A percentile compares a stretch with the other conserved stretches of the same genome.
Evolutionary conservation across 805 yeast genomes (phyloP).

Genomic region (Maudiozyma barnettii): DNA sequence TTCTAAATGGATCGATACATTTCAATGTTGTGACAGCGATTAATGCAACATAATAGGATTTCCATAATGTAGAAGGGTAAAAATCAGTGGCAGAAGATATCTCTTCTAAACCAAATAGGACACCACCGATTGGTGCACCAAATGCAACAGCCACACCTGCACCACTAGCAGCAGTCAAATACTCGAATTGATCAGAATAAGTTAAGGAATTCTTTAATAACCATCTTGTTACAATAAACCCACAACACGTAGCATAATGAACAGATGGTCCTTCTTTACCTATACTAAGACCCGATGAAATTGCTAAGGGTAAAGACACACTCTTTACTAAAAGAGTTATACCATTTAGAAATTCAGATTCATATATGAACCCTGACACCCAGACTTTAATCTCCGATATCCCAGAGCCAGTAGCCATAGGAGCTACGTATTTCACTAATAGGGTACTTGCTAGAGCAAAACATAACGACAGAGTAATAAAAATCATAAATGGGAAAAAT

Average conservation of each 20-base stretch:
- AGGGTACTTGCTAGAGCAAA: constrained; percentile 60
- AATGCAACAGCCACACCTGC: constrained; percentile 99
- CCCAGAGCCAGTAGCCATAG: constrained; percentile 94
- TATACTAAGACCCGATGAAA: constrained; percentile 84
- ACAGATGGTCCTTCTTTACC: constrained; percentile 99
- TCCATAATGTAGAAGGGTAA: constrained; percentile 76
- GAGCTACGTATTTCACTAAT: constrained; percentile 64
- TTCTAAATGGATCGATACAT: constrained; percentile 79
- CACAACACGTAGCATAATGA: constrained; percentile 96
- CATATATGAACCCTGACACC: constrained; percentile 71
- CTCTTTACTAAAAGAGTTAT: constrained; percentile 68
- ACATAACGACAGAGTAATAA: constrained; percentile 45
- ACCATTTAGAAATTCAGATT: constrained; percentile 67
- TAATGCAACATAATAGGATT: constrained; percentile 81
- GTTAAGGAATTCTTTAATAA: constrained; percentile 32
- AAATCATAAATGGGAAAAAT: constrained; percentile 43
- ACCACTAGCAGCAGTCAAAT: constrained; percentile 80
- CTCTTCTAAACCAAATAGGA: constrained; percentile 85
- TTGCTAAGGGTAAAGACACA: constrained; percentile 77
- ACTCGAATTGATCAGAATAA: constrained; percentile 27
- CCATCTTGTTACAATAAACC: constrained; percentile 58
- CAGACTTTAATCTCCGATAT: constrained; percentile 94
- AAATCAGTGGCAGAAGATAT: constrained; percentile 58
- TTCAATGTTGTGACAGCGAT: constrained; percentile 78
- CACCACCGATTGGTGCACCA: constrained; percentile 96